Evolutionary conservation across 805 yeast genomes (phyloP).

Genomic region (Pichia eremophila): DNA sequence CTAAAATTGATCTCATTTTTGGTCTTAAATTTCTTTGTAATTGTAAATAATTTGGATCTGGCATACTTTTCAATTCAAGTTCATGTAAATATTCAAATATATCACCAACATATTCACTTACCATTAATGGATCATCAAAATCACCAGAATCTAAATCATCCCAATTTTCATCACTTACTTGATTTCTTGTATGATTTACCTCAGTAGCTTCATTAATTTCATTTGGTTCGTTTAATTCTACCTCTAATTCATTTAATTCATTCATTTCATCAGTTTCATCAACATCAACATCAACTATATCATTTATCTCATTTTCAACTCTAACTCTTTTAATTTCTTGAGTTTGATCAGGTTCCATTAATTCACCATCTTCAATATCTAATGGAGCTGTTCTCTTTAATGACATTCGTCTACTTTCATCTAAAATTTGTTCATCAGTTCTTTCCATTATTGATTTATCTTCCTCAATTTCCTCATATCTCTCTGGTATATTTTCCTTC

Average conservation of each 20-base stretch:
- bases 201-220: too few relatives aligned
- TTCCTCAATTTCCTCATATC: background rate
- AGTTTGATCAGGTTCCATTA: slow-evolving; percentile 18
- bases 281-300: too few relatives aligned
- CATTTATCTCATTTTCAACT: slow-evolving; percentile 15
- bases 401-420: slow-evolving; percentile 26
- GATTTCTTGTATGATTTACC: too few relatives aligned
- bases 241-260: too few relatives aligned
- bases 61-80: slow-evolving; percentile 65
- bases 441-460: slow-evolving; percentile 14
- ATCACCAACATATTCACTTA: slow-evolving; percentile 81
- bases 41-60: slow-evolving; percentile 56
- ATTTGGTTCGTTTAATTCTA: too few relatives aligned
- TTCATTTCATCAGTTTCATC: too few relatives aligned
- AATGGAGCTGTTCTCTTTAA: slow-evolving; percentile 41
- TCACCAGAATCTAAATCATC: slow-evolving; percentile 70
- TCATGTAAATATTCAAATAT: slow-evolving; percentile 73
- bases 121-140: slow-evolving; percentile 74
- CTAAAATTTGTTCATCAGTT: slow-evolving; percentile 19
- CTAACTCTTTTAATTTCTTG: slow-evolving; percentile 25
- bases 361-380: slow-evolving; percentile 38
- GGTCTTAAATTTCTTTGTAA: slow-evolving; percentile 66
- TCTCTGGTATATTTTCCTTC: background rate
- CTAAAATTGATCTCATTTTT: slow-evolving; percentile 72
- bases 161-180: slow-evolving; percentile 35